These are phyloP conservation scores for Flaveria brownii DNA, from an alignment of 129 eudicot genomes.

Conservation along the genomic window DNA sequence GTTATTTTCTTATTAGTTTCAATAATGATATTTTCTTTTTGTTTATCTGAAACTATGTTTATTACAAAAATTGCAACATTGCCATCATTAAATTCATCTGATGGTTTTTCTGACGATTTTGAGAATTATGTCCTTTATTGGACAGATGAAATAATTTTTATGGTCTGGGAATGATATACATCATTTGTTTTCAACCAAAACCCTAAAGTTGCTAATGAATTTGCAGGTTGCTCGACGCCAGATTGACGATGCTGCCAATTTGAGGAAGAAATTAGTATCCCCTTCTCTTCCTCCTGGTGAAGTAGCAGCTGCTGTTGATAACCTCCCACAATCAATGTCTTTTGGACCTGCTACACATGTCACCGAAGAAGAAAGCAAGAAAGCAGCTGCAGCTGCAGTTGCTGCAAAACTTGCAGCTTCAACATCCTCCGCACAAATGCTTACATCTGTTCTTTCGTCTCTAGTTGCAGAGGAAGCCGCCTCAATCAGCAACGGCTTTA, in stretches of 20 bases:
- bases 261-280: conserved; percentile 48
- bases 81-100: background rate
- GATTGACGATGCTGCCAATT: conserved; percentile 45
- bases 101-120: background rate
- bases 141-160: background rate
- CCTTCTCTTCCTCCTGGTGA: conserved; percentile 32
- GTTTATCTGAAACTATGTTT: background rate
- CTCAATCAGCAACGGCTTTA: conserved; percentile 51
- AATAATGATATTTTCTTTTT: background rate
- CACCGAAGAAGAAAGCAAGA: conserved; percentile 69
- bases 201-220: conserved; percentile 17
- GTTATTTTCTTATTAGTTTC: background rate
- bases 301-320: conserved; percentile 19
- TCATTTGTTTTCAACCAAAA: background rate
- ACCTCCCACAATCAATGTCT: conserved; percentile 43
- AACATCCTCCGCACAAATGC: conserved; percentile 87
- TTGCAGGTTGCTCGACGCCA: conserved; percentile 72
- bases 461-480: conserved; percentile 93
- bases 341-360: conserved; percentile 38
- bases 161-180: background rate
- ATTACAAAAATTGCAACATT: background rate
- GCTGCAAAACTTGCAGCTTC: conserved; percentile 95
- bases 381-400: conserved; percentile 81
- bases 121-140: background rate
- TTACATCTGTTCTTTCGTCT: conserved; percentile 77